phyloP scores from a whole-genome alignment of 495 filamentous ascomycete species.

The Trichoderma virens region DNA sequence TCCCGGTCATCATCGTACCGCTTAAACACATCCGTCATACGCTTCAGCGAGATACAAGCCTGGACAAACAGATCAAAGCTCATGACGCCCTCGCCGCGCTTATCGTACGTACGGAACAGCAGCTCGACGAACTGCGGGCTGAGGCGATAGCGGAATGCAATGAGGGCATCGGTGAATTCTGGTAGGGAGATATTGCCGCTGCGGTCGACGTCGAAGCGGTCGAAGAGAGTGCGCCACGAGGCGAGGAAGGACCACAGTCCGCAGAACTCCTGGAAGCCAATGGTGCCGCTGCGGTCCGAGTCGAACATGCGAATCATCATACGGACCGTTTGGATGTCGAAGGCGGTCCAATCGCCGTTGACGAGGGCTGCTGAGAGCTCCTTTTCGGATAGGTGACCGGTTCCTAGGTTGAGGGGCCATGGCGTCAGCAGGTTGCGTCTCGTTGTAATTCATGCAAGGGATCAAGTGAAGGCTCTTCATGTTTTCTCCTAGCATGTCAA shows the following conservation, averaged over 20 bases:
- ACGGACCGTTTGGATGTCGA: conserved; percentile 91
- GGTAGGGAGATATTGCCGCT: conserved; percentile 76
- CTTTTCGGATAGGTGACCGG: conserved; percentile 72
- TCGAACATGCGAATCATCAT: conserved; percentile 99
- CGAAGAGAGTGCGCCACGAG: conserved; percentile 88
- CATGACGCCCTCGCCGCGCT: conserved; percentile 58
- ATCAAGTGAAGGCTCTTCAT: background rate
- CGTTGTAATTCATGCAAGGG: no score
- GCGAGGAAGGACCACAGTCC: conserved; percentile 92
- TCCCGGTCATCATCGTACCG: conserved; percentile 96
- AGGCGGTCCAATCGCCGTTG: conserved; percentile 89
- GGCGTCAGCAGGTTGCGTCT: background rate
- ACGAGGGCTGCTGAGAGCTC: conserved; percentile 90
- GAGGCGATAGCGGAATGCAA: conserved; percentile 91
- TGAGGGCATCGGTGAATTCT: conserved; percentile 86
- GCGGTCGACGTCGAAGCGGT: conserved; percentile 86
- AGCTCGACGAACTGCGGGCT: conserved; percentile 73
- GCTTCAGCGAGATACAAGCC: conserved; percentile 89
- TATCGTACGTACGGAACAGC: conserved; percentile 62
- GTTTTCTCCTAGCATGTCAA: background rate
- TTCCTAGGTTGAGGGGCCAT: conserved; percentile 37
- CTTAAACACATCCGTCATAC: conserved; percentile 99
- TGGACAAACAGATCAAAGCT: conserved; percentile 98
- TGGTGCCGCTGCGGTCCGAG: conserved; percentile 74
- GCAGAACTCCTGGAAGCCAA: conserved; percentile 93